Percentiles rank a stretch among this genome's conserved stretches.
These are phyloP conservation scores for Coemansia sp. DNA, from an alignment of 192 early-diverging fungal species.

Conservation along the genomic window DNA sequence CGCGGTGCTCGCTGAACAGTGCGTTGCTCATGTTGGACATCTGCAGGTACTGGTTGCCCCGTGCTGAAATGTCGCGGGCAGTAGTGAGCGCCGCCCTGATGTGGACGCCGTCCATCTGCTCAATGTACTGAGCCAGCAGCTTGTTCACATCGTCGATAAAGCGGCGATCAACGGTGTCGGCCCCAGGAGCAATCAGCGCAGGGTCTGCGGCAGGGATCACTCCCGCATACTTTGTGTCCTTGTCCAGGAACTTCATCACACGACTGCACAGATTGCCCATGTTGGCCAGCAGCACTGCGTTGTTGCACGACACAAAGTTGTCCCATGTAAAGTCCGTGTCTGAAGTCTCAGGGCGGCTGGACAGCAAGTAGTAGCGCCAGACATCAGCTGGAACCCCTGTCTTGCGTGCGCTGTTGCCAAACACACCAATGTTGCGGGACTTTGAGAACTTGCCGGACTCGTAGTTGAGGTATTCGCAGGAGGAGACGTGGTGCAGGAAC, in stretches of 20 bases:
- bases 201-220: conserved; percentile 64
- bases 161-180: conserved; percentile 61
- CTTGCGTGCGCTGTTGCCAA: conserved; percentile 92
- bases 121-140: conserved; percentile 71
- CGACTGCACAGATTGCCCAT: conserved; percentile 98
- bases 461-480: conserved; percentile 97
- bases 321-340: conserved; percentile 94
- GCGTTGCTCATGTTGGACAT: conserved; percentile 88
- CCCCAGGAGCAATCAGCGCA: conserved; percentile 40
- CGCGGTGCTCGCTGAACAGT: conserved; percentile 73
- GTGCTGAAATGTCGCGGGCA: conserved; percentile 92
- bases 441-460: conserved; percentile 97
- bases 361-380: conserved; percentile 96
- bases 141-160: conserved; percentile 83
- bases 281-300: conserved; percentile 92
- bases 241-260: conserved; percentile 84
- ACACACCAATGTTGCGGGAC: conserved; percentile 92
- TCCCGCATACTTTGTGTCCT: conserved; percentile 83
- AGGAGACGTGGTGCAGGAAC: conserved; percentile 83
- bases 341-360: conserved; percentile 86
- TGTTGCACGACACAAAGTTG: conserved; percentile 91
- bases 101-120: conserved; percentile 79
- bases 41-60: conserved; percentile 94
- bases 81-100: conserved; percentile 75
- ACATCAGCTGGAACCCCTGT: conserved; percentile 87